A percentile compares a stretch with the other conserved stretches of the same genome.
phyloP scores from a whole-genome alignment of 2,329 filamentous ascomycete genomes.

The Eutypa lata region DNA sequence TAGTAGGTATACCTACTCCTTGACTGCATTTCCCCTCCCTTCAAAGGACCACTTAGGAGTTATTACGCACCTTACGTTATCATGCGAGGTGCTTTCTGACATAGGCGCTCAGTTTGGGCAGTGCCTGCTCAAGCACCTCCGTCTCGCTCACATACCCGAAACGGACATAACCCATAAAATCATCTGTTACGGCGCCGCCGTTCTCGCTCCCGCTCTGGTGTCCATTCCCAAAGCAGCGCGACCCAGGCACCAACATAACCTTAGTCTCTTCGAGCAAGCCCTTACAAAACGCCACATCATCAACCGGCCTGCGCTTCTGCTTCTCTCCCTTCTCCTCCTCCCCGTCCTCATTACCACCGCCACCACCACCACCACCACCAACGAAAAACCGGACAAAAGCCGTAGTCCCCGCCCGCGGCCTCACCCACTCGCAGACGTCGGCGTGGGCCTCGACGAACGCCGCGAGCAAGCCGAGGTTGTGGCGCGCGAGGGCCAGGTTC shows the following conservation, averaged over 20 bases:
- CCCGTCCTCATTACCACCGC: no score
- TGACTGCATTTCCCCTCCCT: no score
- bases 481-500: slow-evolving; percentile 58
- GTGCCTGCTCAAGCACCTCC: slow-evolving; percentile 61
- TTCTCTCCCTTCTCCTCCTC: no score
- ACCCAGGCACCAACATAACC: slow-evolving; percentile 72
- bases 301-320: slow-evolving; percentile 46
- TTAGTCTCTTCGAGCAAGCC: slow-evolving; percentile 66
- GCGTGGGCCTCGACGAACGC: slow-evolving; percentile 60
- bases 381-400: slow-evolving; percentile 70
- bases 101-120: slow-evolving; percentile 49
- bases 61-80: no score
- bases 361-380: slow-evolving; percentile 49
- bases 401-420: slow-evolving; percentile 75
- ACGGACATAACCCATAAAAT: slow-evolving; percentile 70
- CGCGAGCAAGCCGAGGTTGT: slow-evolving; percentile 60
- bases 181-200: background rate
- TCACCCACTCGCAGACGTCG: slow-evolving; percentile 61
- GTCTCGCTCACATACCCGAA: slow-evolving; percentile 75
- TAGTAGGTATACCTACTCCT: no score
- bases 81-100: slow-evolving; percentile 29
- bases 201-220: slow-evolving; percentile 52
- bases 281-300: slow-evolving; percentile 70
- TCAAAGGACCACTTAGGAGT: no score
- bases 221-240: slow-evolving; percentile 65